Evolutionary conservation across 2,329 filamentous ascomycete genomes (phyloP), one percentile per base, ranked within the genome.

Genomic region (Cadophora sp.): DNA sequence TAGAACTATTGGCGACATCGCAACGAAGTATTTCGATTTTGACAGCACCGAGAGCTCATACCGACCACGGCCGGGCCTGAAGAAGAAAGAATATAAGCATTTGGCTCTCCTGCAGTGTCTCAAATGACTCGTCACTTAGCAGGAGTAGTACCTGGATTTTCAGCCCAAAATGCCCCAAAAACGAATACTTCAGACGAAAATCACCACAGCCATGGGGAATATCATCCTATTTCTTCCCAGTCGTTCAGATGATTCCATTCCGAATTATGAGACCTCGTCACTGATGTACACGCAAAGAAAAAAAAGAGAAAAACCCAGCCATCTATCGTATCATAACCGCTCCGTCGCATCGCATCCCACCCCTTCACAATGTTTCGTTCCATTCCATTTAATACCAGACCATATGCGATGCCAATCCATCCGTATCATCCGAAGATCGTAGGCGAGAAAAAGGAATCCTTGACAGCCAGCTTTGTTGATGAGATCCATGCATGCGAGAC

Each of bases 261-360:
- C 53, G 53, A 39, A 39, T 20, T 56, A 39, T 56, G 53, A 39
- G 33, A 56, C 18, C 33, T 20, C 30, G 20, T 4, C 55, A 43
- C 36, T 63, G 50, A 56, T 63, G 48, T 55, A 63, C 61, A 63
- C 20, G 48, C n/a, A 47, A 36, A 43, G 55, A 39, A 30, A 30
- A 6, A 30, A 30, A n/a, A n/a, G n/a, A n/a, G 22, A 56, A 55
- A 47, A 55, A 33, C 48, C 61, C 22, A 27, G 22, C 61, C 61
- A 8, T 63, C 61, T 63, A 63, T 63, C 48, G 39, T 63, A 55
- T 62, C 48, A 62, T 27, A 53, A 48, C 14, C 48, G 20, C 50
- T 30, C 27, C 22, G 47, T n/a, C 36, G 36, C 61, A 45, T 30
- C n/a, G n/a, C n/a, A n/a, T n/a, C n/a, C 27, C 27, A 30, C 30